Base-by-base conservation (phyloP, 805 yeast species). In the Candida pseudofarinosa region DNA sequence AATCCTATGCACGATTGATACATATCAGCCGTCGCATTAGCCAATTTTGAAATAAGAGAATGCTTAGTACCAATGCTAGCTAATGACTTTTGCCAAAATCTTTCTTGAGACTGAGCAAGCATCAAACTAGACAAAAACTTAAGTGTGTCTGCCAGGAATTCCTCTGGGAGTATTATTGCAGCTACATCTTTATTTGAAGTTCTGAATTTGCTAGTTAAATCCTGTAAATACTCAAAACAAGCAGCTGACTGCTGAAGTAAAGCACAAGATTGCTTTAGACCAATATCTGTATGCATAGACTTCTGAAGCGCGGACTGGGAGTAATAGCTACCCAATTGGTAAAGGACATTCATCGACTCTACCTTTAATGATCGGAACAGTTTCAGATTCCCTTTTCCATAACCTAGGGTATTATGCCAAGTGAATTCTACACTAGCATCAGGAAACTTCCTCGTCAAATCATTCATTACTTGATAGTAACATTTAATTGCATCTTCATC, bases 71-170 rank as follows among this genome's bases (percentile, higher is more conserved):
- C 65, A 14, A 63, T 59, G 32, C 63, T 59, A 0, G 70, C 60
- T 3, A 66, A 41, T 0, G 96, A 88, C 52, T 82, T 81, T 38
- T 76, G 80, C 96, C 97, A 89, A 39, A 84, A 79, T 10, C 80
- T 73, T 55, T 90, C 97, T 60, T 89, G 96, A 0, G 96, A 93
- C 54, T 88, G 96, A 0, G 95, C 93, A 33, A 85, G 56, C 77
- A 78, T 77, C 30, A 88, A 54, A 10, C 58, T 50, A 31, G 71
- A 62, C 41, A 89, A 62, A 14, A 81, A 67, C 10, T 66, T 62
- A 7, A 85, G 53, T 0, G 87, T 77, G 10, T 71, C 71, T 1
- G 44, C 35, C 33, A 78, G 79, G 13, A 86, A 60, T 40, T 80
- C 88, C 72, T 71, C 6, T 59, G 55, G 50, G 10, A 46, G 19